phyloP scores from a whole-genome alignment of 1,139 yeast species.

The Candida dubliniensis region DNA sequence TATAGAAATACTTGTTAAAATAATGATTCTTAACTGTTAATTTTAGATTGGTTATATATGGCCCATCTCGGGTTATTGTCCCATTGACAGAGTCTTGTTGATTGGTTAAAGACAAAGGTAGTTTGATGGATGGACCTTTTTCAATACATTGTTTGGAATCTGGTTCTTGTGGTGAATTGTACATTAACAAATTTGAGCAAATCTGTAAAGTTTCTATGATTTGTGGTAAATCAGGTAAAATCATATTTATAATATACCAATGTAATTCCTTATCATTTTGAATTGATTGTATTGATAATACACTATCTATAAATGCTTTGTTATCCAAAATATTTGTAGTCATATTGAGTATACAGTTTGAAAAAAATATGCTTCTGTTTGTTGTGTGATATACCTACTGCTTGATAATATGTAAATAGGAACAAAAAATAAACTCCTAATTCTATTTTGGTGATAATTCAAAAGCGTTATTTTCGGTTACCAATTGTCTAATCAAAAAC shows the following conservation, averaged over 20 bases:
- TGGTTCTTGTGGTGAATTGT: constrained; percentile 43
- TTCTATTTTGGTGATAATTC: background rate
- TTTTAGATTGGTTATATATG: constrained; percentile 33
- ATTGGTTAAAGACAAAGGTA: constrained; percentile 39
- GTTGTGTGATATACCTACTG: background rate
- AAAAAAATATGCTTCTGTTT: background rate
- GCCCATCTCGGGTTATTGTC: constrained; percentile 43
- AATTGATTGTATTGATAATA: constrained; percentile 18
- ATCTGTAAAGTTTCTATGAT: constrained; percentile 41
- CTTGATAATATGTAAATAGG: background rate
- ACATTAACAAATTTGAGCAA: constrained; percentile 38
- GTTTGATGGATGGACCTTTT: constrained; percentile 40
- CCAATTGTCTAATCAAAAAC: background rate
- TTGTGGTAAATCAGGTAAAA: constrained; percentile 41
- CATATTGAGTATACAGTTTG: background rate
- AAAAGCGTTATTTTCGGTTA: background rate
- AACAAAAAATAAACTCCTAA: background rate
- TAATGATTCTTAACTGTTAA: constrained; percentile 29
- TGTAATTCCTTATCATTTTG: constrained; percentile 39
- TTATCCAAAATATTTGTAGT: background rate
- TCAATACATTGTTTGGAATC: constrained; percentile 27
- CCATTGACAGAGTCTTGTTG: constrained; percentile 46
- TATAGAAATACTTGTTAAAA: constrained; percentile 32
- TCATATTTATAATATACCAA: constrained; percentile 36
- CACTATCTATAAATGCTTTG: background rate